phyloP scores from a whole-genome alignment of 306 rosid genomes.

The Sophora flavescens region DNA sequence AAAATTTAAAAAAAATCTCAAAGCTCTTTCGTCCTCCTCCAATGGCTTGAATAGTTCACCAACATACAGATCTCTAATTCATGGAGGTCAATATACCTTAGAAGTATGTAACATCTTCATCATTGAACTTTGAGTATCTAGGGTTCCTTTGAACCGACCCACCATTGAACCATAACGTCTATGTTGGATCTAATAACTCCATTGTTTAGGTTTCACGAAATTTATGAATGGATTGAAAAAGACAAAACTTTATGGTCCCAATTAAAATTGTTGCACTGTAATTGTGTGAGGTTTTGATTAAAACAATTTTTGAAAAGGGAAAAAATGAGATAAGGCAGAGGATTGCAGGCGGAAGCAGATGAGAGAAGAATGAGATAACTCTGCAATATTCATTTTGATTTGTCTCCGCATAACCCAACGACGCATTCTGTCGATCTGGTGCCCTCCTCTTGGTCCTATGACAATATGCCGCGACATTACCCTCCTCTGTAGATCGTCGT shows the following conservation, averaged over 20 bases:
- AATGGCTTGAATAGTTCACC: too few relatives aligned
- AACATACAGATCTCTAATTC: too few relatives aligned
- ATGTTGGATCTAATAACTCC: conserved; percentile 47
- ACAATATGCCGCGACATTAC: too few relatives aligned
- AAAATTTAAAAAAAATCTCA: too few relatives aligned
- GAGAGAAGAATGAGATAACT: not conserved
- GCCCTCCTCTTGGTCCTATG: too few relatives aligned
- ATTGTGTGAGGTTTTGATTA: conserved; percentile 23
- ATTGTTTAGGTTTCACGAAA: conserved; percentile 30
- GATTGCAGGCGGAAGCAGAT: conserved; percentile 46
- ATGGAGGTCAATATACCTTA: conserved; percentile 58
- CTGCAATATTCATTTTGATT: too few relatives aligned
- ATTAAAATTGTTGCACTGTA: conserved; percentile 14
- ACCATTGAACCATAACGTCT: conserved; percentile 56
- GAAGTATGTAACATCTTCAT: conserved; percentile 73
- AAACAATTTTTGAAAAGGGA: not conserved
- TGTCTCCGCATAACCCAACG: too few relatives aligned
- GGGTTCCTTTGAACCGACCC: conserved; percentile 62
- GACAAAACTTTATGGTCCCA: conserved; percentile 36
- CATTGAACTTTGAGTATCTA: conserved; percentile 66
- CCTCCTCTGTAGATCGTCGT: too few relatives aligned
- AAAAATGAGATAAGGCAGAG: not conserved
- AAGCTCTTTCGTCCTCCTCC: too few relatives aligned
- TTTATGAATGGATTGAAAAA: conserved; percentile 43
- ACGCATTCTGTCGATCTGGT: too few relatives aligned